A percentile compares a stretch with the other conserved stretches of the same genome.
phyloP scores from a whole-genome alignment of 331 rosid species.

The Rhamnella rubrinervis region DNA sequence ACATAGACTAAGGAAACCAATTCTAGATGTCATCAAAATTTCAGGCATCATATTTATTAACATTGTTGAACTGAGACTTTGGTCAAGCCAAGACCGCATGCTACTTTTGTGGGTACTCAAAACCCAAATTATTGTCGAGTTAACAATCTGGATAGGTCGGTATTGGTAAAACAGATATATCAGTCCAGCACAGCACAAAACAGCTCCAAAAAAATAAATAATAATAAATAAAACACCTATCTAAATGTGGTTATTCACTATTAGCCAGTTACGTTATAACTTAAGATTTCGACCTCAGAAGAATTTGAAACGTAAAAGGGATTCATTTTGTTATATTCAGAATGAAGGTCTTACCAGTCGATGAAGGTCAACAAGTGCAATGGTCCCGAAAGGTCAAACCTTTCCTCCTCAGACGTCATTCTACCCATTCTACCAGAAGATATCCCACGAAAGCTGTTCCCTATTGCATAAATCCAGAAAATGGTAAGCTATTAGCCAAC shows the following conservation, averaged over 20 bases:
- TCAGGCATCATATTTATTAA: no score
- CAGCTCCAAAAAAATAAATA: background rate
- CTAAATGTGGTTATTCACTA: background rate
- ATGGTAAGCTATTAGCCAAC: background rate
- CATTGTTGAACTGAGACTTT: no score
- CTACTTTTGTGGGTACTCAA: no score
- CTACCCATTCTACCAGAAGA: conserved; percentile 37
- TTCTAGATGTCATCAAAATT: no score
- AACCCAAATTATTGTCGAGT: no score
- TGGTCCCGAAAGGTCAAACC: conserved; percentile 77
- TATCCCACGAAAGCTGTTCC: conserved; percentile 31
- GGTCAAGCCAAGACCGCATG: no score
- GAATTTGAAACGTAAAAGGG: no score
- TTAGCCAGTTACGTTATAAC: background rate
- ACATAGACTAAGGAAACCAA: no score
- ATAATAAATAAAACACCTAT: background rate
- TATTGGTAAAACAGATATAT: no score
- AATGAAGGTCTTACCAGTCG: conserved; percentile 61
- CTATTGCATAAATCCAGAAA: conserved; percentile 8
- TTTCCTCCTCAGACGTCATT: conserved; percentile 71
- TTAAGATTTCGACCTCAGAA: background rate
- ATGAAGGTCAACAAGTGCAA: conserved; percentile 55
- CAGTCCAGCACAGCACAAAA: background rate
- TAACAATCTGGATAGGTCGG: no score
- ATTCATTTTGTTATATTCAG: no score